Conservation (phyloP, 2,329 filamentous ascomycete species). For the Cryphonectria naterciae region DNA sequence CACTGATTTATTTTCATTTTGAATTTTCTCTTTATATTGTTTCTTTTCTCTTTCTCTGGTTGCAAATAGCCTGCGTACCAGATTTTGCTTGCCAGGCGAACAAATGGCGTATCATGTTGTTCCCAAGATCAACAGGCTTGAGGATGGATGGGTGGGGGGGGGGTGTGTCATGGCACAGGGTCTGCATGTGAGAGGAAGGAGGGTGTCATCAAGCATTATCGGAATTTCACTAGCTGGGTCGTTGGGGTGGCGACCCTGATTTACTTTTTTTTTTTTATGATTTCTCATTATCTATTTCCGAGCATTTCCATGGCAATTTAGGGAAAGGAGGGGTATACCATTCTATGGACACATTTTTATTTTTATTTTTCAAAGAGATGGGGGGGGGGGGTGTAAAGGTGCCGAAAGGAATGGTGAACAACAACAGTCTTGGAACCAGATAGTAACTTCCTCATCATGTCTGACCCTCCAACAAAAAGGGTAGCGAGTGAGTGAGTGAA, state of each 20-base stretch:
- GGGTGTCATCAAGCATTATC: neutral
- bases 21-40: neutral
- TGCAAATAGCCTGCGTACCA: neutral
- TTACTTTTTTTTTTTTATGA: neutral
- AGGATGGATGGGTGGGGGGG: too few relatives aligned
- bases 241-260: constrained; percentile 1
- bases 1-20: neutral
- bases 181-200: neutral
- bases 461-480: neutral
- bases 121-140: neutral
- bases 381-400: neutral
- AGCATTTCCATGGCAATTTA: constrained; percentile 27
- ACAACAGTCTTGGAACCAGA: neutral
- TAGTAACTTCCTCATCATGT: neutral
- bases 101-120: neutral
- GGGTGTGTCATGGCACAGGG: neutral
- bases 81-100: neutral
- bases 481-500: neutral
- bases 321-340: constrained; percentile 27
- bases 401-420: neutral
- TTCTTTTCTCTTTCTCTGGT: neutral
- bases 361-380: too few relatives aligned
- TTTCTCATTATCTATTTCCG: neutral
- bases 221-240: neutral
- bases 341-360: constrained; percentile 15